A percentile compares a stretch with the other conserved stretches of the same genome.
Conservation (phyloP, 352 stramenopile genomes). For the Phytophthora chlamydospora region DNA sequence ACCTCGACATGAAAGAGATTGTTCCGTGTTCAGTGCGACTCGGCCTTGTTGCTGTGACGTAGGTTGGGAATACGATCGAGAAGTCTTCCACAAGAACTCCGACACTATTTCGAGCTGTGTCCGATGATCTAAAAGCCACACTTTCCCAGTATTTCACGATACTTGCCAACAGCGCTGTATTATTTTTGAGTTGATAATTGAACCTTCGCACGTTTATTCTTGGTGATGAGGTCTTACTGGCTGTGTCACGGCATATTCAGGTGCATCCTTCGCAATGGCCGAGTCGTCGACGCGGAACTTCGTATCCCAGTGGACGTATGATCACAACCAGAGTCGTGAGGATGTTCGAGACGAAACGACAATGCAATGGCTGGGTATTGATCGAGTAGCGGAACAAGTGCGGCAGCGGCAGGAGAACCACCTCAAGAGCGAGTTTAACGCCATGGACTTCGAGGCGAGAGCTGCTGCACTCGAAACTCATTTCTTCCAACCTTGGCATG, state of each 20-base stretch:
- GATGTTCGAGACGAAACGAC: neutral
- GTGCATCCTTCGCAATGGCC: conserved; percentile 20
- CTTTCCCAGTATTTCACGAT: too few species aligned
- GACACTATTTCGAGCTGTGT: too few species aligned
- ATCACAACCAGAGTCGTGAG: conserved; percentile 10
- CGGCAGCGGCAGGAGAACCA: conserved; percentile 21
- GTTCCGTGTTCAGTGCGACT: neutral
- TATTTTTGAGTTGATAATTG: too few species aligned
- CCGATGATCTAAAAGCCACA: too few species aligned
- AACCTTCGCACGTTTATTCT: conserved; percentile 17
- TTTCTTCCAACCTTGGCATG: conserved; percentile 4
- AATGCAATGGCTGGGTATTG: conserved; percentile 28
- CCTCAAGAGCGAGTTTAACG: conserved; percentile 17
- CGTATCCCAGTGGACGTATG: conserved; percentile 39
- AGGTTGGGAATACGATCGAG: neutral
- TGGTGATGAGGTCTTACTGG: conserved; percentile 2
- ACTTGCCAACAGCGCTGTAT: too few species aligned
- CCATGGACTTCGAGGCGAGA: conserved; percentile 27
- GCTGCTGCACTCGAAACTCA: conserved; percentile 19
- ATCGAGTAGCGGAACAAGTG: conserved; percentile 31
- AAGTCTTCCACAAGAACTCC: too few species aligned
- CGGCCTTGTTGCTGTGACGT: neutral
- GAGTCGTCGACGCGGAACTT: conserved; percentile 31
- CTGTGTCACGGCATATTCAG: neutral
- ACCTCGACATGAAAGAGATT: conserved; percentile 1